These are phyloP conservation scores for Geranium incanum DNA, from an alignment of 441 rosid species.

Conservation along the genomic window DNA sequence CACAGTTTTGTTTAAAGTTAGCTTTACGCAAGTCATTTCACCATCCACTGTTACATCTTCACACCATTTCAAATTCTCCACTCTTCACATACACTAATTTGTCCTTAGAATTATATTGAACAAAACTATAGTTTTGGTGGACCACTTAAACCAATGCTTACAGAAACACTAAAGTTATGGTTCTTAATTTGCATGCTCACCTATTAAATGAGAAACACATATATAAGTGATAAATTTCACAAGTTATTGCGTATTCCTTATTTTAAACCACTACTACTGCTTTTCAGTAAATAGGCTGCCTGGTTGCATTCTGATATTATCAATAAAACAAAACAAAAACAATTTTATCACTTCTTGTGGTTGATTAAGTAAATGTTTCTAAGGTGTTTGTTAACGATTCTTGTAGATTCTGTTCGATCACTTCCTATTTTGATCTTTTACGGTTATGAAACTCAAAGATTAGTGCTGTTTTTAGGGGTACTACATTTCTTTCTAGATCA, in stretches of 20 bases:
- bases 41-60: no score
- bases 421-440: background rate
- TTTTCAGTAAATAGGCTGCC: background rate
- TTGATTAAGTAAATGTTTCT: background rate
- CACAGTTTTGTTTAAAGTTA: no score
- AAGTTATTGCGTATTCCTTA: background rate
- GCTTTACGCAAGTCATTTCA: no score
- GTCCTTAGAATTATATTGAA: no score
- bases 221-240: background rate
- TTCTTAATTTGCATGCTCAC: background rate
- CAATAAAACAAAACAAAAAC: background rate
- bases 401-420: background rate
- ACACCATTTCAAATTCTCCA: no score
- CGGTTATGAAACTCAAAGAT: background rate
- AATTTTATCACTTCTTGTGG: background rate
- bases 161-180: no score
- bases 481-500: background rate
- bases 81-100: no score
- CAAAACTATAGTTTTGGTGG: no score
- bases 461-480: background rate
- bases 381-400: background rate
- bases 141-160: no score
- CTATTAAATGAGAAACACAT: background rate
- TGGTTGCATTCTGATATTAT: no score
- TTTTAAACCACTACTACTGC: background rate